Evolutionary conservation across 2,329 filamentous ascomycete genomes (phyloP).

Genomic region (Dactylellina parvicollis): DNA sequence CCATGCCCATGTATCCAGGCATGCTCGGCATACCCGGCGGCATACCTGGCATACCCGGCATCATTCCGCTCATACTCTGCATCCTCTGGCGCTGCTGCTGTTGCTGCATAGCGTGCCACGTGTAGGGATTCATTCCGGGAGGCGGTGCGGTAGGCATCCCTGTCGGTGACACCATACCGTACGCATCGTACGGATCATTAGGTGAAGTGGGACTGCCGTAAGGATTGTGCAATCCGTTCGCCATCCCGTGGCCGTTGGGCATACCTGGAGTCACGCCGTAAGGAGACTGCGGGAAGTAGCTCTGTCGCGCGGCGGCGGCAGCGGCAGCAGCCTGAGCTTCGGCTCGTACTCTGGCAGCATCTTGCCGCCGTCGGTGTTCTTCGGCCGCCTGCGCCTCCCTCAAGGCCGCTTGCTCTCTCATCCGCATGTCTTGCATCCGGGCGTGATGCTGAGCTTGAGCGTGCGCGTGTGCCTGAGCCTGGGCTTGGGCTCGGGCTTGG

Average conservation of each 20-base stretch:
- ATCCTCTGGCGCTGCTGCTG: constrained; percentile 38
- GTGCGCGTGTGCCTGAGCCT: constrained; percentile 47
- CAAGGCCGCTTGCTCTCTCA: constrained; percentile 53
- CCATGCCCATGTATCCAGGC: constrained; percentile 46
- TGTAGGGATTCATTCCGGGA: constrained; percentile 39
- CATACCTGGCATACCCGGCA: constrained; percentile 12
- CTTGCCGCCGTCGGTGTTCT: constrained; percentile 33
- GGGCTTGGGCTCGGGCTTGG: constrained; percentile 51
- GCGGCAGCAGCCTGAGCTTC: constrained; percentile 30
- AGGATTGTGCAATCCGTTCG: constrained; percentile 40
- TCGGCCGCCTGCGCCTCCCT: constrained; percentile 51
- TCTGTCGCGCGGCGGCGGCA: constrained; percentile 16
- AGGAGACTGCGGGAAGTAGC: constrained; percentile 31
- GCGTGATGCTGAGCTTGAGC: constrained; percentile 44
- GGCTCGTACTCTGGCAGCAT: constrained; percentile 18
- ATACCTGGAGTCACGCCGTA: constrained; percentile 24
- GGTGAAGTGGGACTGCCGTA: constrained; percentile 38
- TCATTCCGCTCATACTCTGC: constrained; percentile 19
- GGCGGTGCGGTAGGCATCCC: constrained; percentile 10
- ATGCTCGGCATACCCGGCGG: constrained; percentile 27
- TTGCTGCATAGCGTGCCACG: constrained; percentile 38
- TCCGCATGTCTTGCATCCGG: constrained; percentile 18
- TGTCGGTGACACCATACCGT: constrained; percentile 30
- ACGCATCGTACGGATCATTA: constrained; percentile 36
- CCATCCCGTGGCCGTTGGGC: constrained; percentile 10